Evolutionary conservation across 352 stramenopile genomes (phyloP), one percentile per base, ranked within the genome.

Genomic region (Pythium aristosporum): DNA sequence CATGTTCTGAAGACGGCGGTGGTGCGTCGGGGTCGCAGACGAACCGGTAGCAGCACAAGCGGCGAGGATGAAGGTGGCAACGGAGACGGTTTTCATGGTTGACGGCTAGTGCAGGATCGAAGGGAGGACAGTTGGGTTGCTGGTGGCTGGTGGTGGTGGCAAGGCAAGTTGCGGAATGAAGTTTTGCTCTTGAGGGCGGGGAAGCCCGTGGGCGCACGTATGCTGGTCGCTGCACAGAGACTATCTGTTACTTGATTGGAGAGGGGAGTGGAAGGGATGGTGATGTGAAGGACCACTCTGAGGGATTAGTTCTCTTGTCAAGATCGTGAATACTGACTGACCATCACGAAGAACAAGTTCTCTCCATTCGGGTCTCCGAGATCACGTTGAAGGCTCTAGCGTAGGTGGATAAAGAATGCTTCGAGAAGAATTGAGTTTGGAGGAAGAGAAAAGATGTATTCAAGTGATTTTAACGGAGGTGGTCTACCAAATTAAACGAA

Each of bases 1-100:
- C 13, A 50, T 49, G 21, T 46, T 46, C 34, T 57, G 51, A 3
- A 57, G 51, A 5, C 25, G 51, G 20, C 51, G 51, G 21, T 28
- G 51, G 25, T 28, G 25, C 20, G 20, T 30, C n/a, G 51, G 49
- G 20, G 18, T 8, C 23, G 32, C 49, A 8, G 49, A 21, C n/a
- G 34, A 15, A 4, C 16, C 21, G 47, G 23, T 13, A 39, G 16
- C 8, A 13, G 23, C 47, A 39, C 16, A n/a, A 1, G 32, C 9
- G 34, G 34, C 51, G 51, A 46, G 7, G 5, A 55, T 5, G 15
- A 36, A 25, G 48, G 48, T 42, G 30, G 48, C 30, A 11, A 21
- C 36, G 34, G 20, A 47, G 15, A 23, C 16, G 37, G 51, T 36
- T 1, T 46, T 46, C 51, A 47, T 57, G 30, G 34, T 44, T 9